Evolutionary conservation across 2,329 filamentous ascomycete genomes (phyloP).

Genomic region (Fusarium decemcellulare): DNA sequence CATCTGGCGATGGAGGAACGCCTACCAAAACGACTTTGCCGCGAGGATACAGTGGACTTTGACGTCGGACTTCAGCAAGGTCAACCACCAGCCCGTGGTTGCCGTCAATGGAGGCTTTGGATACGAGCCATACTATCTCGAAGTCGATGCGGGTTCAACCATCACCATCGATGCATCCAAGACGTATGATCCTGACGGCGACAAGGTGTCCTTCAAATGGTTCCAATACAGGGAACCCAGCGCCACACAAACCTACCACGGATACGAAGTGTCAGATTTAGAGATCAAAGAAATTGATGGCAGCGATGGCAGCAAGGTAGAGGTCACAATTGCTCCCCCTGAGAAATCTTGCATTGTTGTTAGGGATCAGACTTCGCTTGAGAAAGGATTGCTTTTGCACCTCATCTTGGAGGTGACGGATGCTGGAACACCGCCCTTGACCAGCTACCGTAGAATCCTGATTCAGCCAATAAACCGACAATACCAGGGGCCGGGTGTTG

Average conservation of each 20-base stretch:
- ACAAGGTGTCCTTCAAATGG: conserved; percentile 62
- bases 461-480: conserved; percentile 28
- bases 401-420: conserved; percentile 33
- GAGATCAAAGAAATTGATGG: conserved; percentile 9
- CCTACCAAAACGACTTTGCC: conserved; percentile 60
- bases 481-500: conserved; percentile 8
- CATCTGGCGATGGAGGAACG: conserved; percentile 59
- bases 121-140: conserved; percentile 54
- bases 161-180: conserved; percentile 60
- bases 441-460: conserved; percentile 30
- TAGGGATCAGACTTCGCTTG: conserved; percentile 22
- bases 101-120: conserved; percentile 57
- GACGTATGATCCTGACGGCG: conserved; percentile 63
- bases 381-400: conserved; percentile 26
- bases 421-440: conserved; percentile 19
- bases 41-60: conserved; percentile 58
- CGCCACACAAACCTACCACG: conserved; percentile 13
- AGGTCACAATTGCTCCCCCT: conserved; percentile 11
- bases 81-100: conserved; percentile 63
- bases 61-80: conserved; percentile 47
- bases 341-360: conserved; percentile 25
- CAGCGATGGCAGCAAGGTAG: conserved; percentile 6
- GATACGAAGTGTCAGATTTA: conserved; percentile 7
- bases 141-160: conserved; percentile 55
- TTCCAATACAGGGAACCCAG: conserved; percentile 61